A percentile compares a stretch with the other conserved stretches of the same genome.
phyloP scores from a whole-genome alignment of 2,329 filamentous ascomycete species.

The Clarireedia monteithiana region DNA sequence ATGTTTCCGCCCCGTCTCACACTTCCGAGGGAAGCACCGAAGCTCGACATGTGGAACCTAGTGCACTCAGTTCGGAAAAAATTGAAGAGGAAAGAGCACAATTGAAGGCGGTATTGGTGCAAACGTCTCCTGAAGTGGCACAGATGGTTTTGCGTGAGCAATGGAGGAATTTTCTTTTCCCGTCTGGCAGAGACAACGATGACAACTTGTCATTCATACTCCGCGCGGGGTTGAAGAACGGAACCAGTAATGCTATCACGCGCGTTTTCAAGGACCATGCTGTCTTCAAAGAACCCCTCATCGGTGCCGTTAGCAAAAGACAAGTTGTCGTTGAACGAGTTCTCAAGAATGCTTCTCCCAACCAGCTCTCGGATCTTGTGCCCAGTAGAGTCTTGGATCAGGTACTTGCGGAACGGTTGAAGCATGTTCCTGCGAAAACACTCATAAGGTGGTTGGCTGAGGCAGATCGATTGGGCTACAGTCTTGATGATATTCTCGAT shows the following conservation, averaged over 20 bases:
- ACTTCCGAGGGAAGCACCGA: not conserved
- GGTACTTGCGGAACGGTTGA: slow-evolving; percentile 14
- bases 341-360: slow-evolving; percentile 10
- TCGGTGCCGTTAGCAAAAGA: slow-evolving; percentile 11
- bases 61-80: not conserved
- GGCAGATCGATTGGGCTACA: slow-evolving; percentile 23
- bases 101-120: slow-evolving; percentile 16
- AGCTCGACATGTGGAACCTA: not conserved
- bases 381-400: slow-evolving; percentile 19
- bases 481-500: slow-evolving; percentile 22
- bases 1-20: not conserved
- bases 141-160: slow-evolving; percentile 18
- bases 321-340: slow-evolving; percentile 14
- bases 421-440: slow-evolving; percentile 16
- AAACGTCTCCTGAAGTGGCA: slow-evolving; percentile 17
- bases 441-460: slow-evolving; percentile 23
- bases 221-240: slow-evolving; percentile 23
- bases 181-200: slow-evolving; percentile 10
- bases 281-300: slow-evolving; percentile 15
- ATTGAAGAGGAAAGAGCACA: slow-evolving; percentile 16
- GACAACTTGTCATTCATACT: slow-evolving; percentile 23
- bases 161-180: slow-evolving; percentile 21
- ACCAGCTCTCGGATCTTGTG: slow-evolving; percentile 13
- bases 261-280: slow-evolving; percentile 18
- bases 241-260: slow-evolving; percentile 14